phyloP scores from a whole-genome alignment of 257 asterid genomes.

The Scutellaria barbata region DNA sequence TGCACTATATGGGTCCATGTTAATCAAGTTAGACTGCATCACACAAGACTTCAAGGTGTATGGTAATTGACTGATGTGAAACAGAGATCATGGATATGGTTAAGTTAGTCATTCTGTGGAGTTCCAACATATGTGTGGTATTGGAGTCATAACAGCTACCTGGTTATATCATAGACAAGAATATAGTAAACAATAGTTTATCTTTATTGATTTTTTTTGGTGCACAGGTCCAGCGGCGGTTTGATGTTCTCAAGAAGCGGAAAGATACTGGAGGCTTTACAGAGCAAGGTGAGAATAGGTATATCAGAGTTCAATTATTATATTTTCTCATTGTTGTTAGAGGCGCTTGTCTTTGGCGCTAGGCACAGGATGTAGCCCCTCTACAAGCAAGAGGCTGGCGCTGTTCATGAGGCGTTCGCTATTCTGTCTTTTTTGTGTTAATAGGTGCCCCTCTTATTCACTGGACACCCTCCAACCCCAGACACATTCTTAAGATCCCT shows the following conservation, averaged over 20 bases:
- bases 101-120: slow-evolving; percentile 14
- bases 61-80: neutral
- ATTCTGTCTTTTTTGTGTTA: too few species aligned
- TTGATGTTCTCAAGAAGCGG: slow-evolving; percentile 86
- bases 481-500: too few species aligned
- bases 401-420: too few species aligned
- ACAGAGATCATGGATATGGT: neutral
- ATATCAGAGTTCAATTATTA: slow-evolving; percentile 6
- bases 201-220: slow-evolving; percentile 24
- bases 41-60: slow-evolving; percentile 1
- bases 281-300: slow-evolving; percentile 67
- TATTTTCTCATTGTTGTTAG: neutral
- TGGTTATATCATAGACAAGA: slow-evolving; percentile 21
- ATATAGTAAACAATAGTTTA: neutral
- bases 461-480: too few species aligned
- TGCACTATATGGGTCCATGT: slow-evolving; percentile 2
- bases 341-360: too few species aligned
- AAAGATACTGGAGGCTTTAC: slow-evolving; percentile 87
- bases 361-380: too few species aligned
- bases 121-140: neutral
- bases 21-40: neutral
- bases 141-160: neutral
- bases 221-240: slow-evolving; percentile 86
- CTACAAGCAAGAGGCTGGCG: too few species aligned
- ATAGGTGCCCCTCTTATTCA: too few species aligned